phyloP scores from a whole-genome alignment of 2,329 filamentous ascomycete species.

The Cladophialophora bantiana region DNA sequence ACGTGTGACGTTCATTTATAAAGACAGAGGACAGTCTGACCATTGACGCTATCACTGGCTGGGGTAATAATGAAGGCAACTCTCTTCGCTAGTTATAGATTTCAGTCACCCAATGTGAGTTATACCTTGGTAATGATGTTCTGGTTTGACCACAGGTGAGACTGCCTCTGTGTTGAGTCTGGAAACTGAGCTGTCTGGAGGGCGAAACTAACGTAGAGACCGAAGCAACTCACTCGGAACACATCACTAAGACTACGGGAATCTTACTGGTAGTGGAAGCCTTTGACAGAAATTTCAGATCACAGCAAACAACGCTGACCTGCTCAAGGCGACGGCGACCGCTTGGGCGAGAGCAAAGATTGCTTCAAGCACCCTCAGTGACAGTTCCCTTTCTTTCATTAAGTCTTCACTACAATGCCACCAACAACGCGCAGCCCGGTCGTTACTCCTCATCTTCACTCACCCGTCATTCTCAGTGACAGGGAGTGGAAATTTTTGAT shows the following conservation, averaged over 20 bases:
- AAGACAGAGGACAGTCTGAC: neutral
- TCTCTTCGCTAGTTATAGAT: neutral
- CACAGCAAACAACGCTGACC: neutral
- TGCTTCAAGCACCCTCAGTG: neutral
- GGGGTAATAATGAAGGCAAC: neutral
- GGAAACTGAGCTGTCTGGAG: neutral
- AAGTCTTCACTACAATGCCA: slow-evolving; percentile 4
- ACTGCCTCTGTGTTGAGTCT: neutral
- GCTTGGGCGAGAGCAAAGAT: neutral
- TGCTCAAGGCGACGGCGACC: neutral
- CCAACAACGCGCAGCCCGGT: neutral
- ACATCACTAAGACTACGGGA: neutral
- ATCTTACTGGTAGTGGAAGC: neutral
- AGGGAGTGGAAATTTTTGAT: neutral
- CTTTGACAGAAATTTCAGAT: neutral
- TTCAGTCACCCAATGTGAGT: neutral
- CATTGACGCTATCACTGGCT: neutral
- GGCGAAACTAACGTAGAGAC: neutral
- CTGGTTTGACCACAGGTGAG: neutral
- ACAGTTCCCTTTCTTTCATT: neutral
- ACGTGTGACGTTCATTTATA: neutral
- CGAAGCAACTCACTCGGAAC: neutral
- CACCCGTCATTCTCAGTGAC: neutral
- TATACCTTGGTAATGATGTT: neutral
- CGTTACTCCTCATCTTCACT: neutral